phyloP scores from a whole-genome alignment of 2,329 filamentous ascomycete species.

The Clarireedia hainanense region DNA sequence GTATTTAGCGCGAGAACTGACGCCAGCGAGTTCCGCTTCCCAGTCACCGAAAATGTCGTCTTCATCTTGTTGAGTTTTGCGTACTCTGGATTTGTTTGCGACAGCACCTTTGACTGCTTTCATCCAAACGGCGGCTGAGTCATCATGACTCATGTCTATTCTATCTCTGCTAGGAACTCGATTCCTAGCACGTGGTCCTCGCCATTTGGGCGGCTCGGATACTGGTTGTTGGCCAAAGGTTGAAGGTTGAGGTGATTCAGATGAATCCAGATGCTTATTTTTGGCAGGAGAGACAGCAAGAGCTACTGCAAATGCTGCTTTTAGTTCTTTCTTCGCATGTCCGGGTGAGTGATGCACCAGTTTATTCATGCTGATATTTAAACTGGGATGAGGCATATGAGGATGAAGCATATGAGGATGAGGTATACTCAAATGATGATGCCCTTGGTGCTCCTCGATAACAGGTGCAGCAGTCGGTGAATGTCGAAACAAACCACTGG shows the following conservation, averaged over 20 bases:
- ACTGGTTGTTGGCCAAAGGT: not conserved
- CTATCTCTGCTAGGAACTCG: not conserved
- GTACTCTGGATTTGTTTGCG: not conserved
- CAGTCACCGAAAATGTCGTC: conserved; percentile 4
- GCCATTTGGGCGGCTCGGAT: conserved; percentile 1
- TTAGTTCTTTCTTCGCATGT: not conserved
- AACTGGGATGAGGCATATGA: not conserved
- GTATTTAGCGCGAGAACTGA: conserved; percentile 6
- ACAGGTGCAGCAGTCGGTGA: no score
- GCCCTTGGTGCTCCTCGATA: no score
- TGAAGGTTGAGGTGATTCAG: not conserved
- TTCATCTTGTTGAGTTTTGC: conserved; percentile 1
- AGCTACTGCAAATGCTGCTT: not conserved
- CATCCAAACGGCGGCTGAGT: conserved; percentile 7
- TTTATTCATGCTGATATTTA: not conserved
- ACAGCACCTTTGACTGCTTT: conserved; percentile 3
- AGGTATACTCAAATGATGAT: no score
- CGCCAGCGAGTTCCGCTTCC: conserved; percentile 1
- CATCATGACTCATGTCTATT: conserved; percentile 8
- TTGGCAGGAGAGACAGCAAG: not conserved
- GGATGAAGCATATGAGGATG: not conserved
- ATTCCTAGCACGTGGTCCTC: conserved; percentile 5
- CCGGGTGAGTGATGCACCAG: not conserved
- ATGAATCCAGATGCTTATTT: not conserved
- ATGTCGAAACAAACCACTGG: no score